Percentiles rank a stretch among this genome's conserved stretches.
These are phyloP conservation scores for Aaosphaeria arxii DNA, from an alignment of 2,329 filamentous ascomycete species.

Conservation along the genomic window DNA sequence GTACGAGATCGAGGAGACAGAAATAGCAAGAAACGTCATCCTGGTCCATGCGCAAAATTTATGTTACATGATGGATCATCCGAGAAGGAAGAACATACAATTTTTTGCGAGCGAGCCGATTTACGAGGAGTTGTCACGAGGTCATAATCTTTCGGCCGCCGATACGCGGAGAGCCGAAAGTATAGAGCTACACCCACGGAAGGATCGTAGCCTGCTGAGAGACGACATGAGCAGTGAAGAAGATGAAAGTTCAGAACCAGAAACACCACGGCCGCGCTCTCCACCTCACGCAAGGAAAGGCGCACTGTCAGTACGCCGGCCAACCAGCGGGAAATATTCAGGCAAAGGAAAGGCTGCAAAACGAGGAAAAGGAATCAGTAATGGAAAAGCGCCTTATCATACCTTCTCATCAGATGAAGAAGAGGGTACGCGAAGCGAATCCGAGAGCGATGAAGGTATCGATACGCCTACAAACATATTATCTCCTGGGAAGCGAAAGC, in stretches of 20 bases:
- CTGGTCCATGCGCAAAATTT: constrained; percentile 36
- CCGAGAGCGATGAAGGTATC: constrained; percentile 18
- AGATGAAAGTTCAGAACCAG: constrained; percentile 12
- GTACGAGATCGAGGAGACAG: constrained; percentile 35
- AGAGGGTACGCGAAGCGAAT: constrained; percentile 3
- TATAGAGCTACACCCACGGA: constrained; percentile 27
- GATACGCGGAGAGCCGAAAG: constrained; percentile 29
- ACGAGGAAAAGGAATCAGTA: constrained; percentile 9
- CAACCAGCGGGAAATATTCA: constrained; percentile 32
- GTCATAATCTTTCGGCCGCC: constrained; percentile 24
- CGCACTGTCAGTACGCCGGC: constrained; percentile 32
- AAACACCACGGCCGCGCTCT: constrained; percentile 19
- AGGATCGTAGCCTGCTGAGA: constrained; percentile 20
- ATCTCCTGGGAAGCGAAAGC: constrained; percentile 30
- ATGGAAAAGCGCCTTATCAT: constrained; percentile 16
- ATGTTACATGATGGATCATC: constrained; percentile 38
- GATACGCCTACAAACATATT: constrained; percentile 28
- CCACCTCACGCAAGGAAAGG: constrained; percentile 19
- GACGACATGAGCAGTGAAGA: constrained; percentile 20
- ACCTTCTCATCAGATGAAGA: constrained; percentile 13
- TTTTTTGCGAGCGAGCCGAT: constrained; percentile 32
- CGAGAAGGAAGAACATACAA: constrained; percentile 23
- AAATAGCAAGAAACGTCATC: constrained; percentile 30
- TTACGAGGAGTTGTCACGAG: constrained; percentile 26
- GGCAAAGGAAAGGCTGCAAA: constrained; percentile 29